Conservation (phyloP, 306 rosid species). For the Purshia tridentata region DNA sequence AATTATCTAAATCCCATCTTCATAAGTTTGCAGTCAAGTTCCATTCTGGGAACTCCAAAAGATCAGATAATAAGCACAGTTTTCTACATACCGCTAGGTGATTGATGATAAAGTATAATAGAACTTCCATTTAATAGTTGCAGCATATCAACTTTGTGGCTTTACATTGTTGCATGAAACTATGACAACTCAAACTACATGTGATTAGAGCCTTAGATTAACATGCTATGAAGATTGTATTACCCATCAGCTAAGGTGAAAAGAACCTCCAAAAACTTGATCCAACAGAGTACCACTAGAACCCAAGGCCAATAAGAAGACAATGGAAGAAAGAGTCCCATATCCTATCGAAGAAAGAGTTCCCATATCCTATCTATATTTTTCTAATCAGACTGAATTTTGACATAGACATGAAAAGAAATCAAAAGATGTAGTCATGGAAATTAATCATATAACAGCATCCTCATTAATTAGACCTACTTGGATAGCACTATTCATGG, state of each 20-base stretch:
- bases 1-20: background rate
- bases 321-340: slow-evolving; percentile 7
- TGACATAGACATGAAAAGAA: background rate
- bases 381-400: background rate
- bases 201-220: background rate
- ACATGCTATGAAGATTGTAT: background rate
- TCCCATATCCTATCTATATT: background rate
- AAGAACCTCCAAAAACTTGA: background rate
- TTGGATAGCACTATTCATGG: slow-evolving; percentile 69
- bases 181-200: background rate
- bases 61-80: no score
- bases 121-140: background rate
- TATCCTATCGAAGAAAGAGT: slow-evolving; percentile 13
- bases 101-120: background rate
- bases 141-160: background rate
- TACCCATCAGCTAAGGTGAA: background rate
- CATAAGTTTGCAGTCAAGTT: no score
- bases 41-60: no score
- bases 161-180: background rate
- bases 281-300: background rate
- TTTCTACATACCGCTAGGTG: background rate
- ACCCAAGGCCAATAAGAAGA: background rate
- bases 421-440: background rate
- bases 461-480: slow-evolving; percentile 33
- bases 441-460: background rate